Conservation (phyloP, 169 alveolate genomes). For the Cryptosporidium ubiquitum region DNA sequence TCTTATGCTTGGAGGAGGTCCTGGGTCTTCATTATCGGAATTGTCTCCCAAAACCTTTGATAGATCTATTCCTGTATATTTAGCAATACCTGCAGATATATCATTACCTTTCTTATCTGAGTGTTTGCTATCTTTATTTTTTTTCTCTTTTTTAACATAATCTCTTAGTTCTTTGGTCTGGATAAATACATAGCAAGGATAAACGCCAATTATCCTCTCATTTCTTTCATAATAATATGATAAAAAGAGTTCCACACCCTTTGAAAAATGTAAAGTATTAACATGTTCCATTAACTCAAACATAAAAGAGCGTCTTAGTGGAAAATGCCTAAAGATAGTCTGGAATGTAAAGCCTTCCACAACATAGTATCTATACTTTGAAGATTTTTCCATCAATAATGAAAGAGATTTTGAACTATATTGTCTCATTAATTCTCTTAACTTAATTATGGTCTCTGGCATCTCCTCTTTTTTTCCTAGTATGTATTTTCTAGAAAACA, state of each 20-base stretch:
- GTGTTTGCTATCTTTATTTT: neutral
- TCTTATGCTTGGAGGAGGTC: constrained; percentile 26
- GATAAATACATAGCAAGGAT: constrained; percentile 59
- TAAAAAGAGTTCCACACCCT: constrained; percentile 49
- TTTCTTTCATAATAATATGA: constrained; percentile 52
- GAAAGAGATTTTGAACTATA: constrained; percentile 33
- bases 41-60: neutral
- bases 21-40: constrained; percentile 1
- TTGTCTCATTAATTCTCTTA: constrained; percentile 62
- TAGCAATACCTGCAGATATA: neutral
- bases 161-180: constrained; percentile 22
- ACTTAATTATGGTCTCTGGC: constrained; percentile 50
- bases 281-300: constrained; percentile 63
- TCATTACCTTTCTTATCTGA: neutral
- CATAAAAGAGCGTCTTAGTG: constrained; percentile 62
- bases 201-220: constrained; percentile 55
- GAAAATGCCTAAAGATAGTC: constrained; percentile 47
- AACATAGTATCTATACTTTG: constrained; percentile 19
- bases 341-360: constrained; percentile 55
- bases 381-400: constrained; percentile 50
- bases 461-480: constrained; percentile 20
- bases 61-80: constrained; percentile 1
- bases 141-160: constrained; percentile 1
- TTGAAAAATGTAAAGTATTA: constrained; percentile 39
- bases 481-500: constrained; percentile 12